Conservation (phyloP, 2,329 filamentous ascomycete species). For the Ciborinia camelliae region DNA sequence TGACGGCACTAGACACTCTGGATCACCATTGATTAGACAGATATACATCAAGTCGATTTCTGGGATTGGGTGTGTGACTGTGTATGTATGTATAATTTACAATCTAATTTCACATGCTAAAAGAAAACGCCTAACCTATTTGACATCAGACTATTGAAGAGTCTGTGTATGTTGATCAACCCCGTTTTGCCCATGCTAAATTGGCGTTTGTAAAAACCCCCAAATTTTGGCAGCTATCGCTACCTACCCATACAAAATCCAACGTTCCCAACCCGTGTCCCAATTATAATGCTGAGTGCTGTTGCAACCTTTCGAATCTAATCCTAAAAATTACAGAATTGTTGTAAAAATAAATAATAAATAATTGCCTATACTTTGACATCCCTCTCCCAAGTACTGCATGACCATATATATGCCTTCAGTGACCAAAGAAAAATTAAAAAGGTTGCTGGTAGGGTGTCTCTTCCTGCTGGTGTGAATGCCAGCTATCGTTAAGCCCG, state of each 20-base stretch:
- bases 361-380: no score
- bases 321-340: not conserved
- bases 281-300: not conserved
- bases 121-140: not conserved
- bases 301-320: not conserved
- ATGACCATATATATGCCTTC: not conserved
- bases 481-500: not conserved
- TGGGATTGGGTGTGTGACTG: not conserved
- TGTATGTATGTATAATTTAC: not conserved
- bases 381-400: not conserved
- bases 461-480: not conserved
- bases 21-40: not conserved
- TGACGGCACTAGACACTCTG: not conserved
- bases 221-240: constrained; percentile 9
- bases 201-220: not conserved
- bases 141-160: not conserved
- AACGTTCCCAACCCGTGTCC: not conserved
- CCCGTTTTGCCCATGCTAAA: not conserved
- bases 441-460: not conserved
- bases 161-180: not conserved
- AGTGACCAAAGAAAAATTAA: not conserved
- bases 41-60: not conserved
- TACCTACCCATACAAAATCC: not conserved
- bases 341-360: no score
- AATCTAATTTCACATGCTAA: not conserved